These are phyloP conservation scores for Nepenthes gracilis DNA, from an alignment of 148 eudicot genomes.

Conservation along the genomic window DNA sequence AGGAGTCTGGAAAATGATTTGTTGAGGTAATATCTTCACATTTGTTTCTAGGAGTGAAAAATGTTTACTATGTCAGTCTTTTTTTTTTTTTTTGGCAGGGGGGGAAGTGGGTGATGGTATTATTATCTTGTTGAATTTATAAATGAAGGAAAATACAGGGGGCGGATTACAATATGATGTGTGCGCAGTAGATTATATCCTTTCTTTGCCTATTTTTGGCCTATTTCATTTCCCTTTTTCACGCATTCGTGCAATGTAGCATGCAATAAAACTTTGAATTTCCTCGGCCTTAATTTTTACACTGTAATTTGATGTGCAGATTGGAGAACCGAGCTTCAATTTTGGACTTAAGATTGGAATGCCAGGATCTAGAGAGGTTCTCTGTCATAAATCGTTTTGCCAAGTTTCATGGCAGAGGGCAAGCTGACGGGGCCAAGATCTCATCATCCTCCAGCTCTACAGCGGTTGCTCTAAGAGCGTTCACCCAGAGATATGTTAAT, in stretches of 20 bases:
- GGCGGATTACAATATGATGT: too few relatives aligned
- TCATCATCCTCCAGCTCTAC: slow-evolving; percentile 21
- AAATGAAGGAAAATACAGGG: too few relatives aligned
- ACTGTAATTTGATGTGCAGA: slow-evolving; percentile 21
- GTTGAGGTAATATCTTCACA: neutral
- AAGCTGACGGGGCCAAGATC: slow-evolving; percentile 9
- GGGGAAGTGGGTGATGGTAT: neutral
- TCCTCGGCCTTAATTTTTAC: neutral
- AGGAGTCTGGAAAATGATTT: slow-evolving; percentile 30
- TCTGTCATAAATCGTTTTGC: slow-evolving; percentile 45
- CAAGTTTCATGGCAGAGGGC: slow-evolving; percentile 34
- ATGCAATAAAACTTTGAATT: too few relatives aligned
- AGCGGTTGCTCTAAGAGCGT: slow-evolving; percentile 6
- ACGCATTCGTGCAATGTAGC: neutral
- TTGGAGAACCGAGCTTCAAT: slow-evolving; percentile 25
- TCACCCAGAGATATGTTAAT: slow-evolving; percentile 30
- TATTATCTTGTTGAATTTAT: too few relatives aligned
- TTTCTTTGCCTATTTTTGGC: too few relatives aligned
- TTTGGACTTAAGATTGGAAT: slow-evolving; percentile 27
- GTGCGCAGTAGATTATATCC: too few relatives aligned
- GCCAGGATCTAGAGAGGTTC: slow-evolving; percentile 45
- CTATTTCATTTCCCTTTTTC: neutral
- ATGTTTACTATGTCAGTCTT: neutral
- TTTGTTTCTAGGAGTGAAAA: neutral
- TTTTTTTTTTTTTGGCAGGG: neutral